phyloP scores from a whole-genome alignment of 805 yeast species.

The Kluyveromyces wickerhamii region DNA sequence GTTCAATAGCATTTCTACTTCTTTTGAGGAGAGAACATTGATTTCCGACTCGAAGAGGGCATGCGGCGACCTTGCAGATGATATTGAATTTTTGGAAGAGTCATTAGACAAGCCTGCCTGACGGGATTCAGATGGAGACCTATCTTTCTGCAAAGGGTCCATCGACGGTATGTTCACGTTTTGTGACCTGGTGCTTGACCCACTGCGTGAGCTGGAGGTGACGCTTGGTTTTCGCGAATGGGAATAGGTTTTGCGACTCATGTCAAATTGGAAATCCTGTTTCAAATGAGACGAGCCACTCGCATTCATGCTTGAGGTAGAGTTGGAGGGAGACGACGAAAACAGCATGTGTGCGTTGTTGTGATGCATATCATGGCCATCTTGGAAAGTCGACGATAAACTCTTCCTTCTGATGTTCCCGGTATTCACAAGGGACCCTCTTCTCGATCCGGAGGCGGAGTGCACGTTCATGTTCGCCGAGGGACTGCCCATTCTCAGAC shows the following conservation, averaged over 20 bases:
- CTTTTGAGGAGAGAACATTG: slow-evolving; percentile 30
- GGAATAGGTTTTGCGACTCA: slow-evolving; percentile 25
- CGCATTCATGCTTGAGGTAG: not conserved
- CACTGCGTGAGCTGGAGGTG: slow-evolving; percentile 19
- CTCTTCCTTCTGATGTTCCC: slow-evolving; percentile 3
- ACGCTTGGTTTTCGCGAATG: slow-evolving; percentile 15
- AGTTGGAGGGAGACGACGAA: slow-evolving; percentile 9
- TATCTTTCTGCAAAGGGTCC: slow-evolving; percentile 14
- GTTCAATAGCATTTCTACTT: slow-evolving; percentile 32
- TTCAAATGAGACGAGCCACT: slow-evolving; percentile 8
- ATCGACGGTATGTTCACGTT: not conserved
- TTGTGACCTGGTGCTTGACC: slow-evolving; percentile 5
- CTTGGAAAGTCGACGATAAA: not conserved
- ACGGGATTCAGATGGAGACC: slow-evolving; percentile 4
- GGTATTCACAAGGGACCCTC: slow-evolving; percentile 3
- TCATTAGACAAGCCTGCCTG: not conserved
- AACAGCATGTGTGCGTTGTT: not conserved
- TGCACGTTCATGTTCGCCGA: not conserved
- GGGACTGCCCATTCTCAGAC: not conserved
- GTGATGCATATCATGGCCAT: not conserved
- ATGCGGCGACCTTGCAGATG: slow-evolving; percentile 7
- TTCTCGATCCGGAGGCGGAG: slow-evolving; percentile 2
- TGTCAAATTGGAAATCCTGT: slow-evolving; percentile 8
- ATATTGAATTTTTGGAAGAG: not conserved
- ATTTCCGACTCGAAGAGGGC: slow-evolving; percentile 11